Conservation (phyloP, 148 eudicot species). For the Vaccinium macrocarpon region DNA sequence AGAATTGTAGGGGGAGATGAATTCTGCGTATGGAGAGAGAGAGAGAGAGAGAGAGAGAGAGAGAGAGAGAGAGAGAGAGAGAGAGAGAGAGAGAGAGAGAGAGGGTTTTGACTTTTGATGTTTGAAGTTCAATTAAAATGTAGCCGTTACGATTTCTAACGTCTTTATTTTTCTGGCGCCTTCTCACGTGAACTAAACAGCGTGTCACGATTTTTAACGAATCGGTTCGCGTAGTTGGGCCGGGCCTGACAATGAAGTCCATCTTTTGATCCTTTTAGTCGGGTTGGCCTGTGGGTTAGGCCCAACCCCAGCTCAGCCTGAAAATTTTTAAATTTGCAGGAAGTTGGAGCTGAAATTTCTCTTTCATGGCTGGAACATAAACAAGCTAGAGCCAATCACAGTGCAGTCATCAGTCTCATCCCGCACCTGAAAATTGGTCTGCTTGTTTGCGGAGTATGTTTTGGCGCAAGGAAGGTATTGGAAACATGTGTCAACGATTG, state of each 20-base stretch:
- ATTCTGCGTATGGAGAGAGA: conserved; percentile 3
- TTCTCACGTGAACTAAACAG: not conserved
- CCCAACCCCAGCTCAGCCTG: too few species aligned
- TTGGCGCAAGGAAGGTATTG: too few species aligned
- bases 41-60: not conserved
- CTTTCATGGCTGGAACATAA: too few species aligned
- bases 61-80: not conserved
- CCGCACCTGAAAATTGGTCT: too few species aligned
- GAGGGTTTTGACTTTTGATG: not conserved
- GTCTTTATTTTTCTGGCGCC: not conserved
- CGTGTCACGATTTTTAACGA: not conserved
- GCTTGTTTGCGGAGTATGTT: too few species aligned
- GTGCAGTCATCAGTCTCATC: too few species aligned
- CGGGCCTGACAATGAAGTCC: not conserved
- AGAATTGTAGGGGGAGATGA: not conserved
- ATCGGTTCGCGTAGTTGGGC: not conserved
- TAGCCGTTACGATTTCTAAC: conserved; percentile 19
- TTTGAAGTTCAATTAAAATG: conserved; percentile 3
- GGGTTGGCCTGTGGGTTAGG: not conserved
- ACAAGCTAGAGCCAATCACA: too few species aligned
- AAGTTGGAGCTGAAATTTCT: too few species aligned
- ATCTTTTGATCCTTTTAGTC: not conserved
- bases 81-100: too few species aligned
- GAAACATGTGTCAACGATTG: too few species aligned
- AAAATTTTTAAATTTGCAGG: too few species aligned